These are phyloP conservation scores for Misopates orontium DNA, from an alignment of 257 asterid genomes.

Conservation along the genomic window DNA sequence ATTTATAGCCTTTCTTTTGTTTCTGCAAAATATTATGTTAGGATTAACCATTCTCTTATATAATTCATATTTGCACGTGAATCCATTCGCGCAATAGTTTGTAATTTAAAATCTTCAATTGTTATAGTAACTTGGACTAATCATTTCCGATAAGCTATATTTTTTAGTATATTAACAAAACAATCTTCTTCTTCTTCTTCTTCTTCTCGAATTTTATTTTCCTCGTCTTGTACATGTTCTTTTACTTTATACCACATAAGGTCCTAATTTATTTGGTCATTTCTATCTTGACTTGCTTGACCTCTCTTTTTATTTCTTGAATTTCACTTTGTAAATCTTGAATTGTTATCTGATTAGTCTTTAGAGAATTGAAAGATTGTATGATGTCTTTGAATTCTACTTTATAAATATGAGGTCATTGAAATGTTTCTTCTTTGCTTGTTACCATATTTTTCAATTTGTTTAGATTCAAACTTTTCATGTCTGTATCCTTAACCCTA, in stretches of 20 bases:
- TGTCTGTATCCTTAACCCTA: too few species aligned
- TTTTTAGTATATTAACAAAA: background rate
- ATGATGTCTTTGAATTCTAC: background rate
- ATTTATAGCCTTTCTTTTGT: background rate
- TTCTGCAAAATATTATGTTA: background rate
- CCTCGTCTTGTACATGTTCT: too few species aligned
- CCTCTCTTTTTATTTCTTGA: background rate
- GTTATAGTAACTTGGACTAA: too few species aligned
- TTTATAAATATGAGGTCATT: background rate
- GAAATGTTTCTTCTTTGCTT: background rate
- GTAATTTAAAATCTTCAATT: too few species aligned
- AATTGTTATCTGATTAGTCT: background rate
- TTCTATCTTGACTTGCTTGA: too few species aligned
- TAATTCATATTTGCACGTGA: too few species aligned
- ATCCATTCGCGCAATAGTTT: too few species aligned
- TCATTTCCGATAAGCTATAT: background rate
- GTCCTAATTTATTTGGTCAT: background rate
- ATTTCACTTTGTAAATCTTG: background rate
- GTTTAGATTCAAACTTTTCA: background rate
- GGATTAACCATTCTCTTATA: background rate
- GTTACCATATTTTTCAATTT: background rate
- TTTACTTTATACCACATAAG: background rate
- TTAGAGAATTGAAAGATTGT: background rate
- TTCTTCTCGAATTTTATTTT: too few species aligned
- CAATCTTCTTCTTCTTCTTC: background rate